phyloP scores from a whole-genome alignment of 805 yeast species.

The Naumovozyma baii region DNA sequence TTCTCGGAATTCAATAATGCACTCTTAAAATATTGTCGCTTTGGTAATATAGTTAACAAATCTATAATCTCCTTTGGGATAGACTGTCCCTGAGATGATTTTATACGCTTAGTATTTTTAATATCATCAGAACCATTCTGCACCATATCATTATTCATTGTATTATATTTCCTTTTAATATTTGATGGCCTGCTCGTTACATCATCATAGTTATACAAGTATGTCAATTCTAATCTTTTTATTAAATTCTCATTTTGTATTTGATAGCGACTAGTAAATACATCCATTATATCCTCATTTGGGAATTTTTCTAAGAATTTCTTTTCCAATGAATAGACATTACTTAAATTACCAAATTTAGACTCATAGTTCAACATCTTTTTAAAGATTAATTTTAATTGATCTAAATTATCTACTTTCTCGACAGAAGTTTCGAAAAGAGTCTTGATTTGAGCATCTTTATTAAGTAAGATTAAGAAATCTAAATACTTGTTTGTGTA shows the following conservation, averaged over 20 bases:
- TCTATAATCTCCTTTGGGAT: slow-evolving; percentile 23
- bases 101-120: slow-evolving; percentile 6
- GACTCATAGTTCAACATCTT: slow-evolving; percentile 61
- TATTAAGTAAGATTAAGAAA: slow-evolving; percentile 58
- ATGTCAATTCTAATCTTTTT: slow-evolving; percentile 30
- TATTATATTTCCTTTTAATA: slow-evolving; percentile 3
- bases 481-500: slow-evolving; percentile 63
- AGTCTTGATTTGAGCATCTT: slow-evolving; percentile 67
- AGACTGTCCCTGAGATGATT: slow-evolving; percentile 4
- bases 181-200: neutral
- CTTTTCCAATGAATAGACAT: slow-evolving; percentile 54
- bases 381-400: slow-evolving; percentile 41
- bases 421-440: slow-evolving; percentile 70
- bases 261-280: slow-evolving; percentile 32
- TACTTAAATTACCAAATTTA: slow-evolving; percentile 57
- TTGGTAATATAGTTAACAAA: slow-evolving; percentile 24
- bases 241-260: slow-evolving; percentile 29
- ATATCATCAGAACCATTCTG: neutral
- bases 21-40: slow-evolving; percentile 28
- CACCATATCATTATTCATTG: neutral
- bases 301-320: slow-evolving; percentile 62
- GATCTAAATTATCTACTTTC: slow-evolving; percentile 29
- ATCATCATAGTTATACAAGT: slow-evolving; percentile 8
- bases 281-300: slow-evolving; percentile 34
- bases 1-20: slow-evolving; percentile 25